These are phyloP conservation scores for Amoeboaphelidium protococcarum DNA, from an alignment of 371 early-diverging fungal species.

Conservation along the genomic window DNA sequence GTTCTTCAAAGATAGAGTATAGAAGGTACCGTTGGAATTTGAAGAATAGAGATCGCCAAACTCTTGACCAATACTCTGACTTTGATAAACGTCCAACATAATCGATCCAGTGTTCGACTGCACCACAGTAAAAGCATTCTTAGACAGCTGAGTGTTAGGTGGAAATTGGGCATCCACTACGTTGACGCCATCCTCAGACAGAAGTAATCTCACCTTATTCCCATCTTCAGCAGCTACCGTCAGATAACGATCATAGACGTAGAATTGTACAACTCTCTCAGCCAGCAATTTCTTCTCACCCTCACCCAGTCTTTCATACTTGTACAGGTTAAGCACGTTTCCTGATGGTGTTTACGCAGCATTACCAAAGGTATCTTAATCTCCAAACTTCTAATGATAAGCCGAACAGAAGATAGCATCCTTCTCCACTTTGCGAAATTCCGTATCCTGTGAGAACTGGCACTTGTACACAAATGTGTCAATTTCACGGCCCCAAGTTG, in stretches of 20 bases:
- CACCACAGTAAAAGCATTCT: slow-evolving; percentile 41
- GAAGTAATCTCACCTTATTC: not conserved
- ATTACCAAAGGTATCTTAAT: not conserved
- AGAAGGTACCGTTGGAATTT: slow-evolving; percentile 69
- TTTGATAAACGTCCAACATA: slow-evolving; percentile 28
- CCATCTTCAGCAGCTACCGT: not conserved
- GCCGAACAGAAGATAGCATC: not conserved
- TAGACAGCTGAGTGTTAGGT: slow-evolving; percentile 2
- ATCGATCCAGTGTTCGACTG: slow-evolving; percentile 36
- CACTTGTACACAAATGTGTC: not conserved
- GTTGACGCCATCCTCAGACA: not conserved
- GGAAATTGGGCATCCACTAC: not conserved
- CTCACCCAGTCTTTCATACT: not conserved
- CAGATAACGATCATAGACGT: not conserved
- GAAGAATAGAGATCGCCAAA: slow-evolving; percentile 51
- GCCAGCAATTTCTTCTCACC: not conserved
- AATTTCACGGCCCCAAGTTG: not conserved
- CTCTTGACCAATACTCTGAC: slow-evolving; percentile 7
- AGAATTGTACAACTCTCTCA: not conserved
- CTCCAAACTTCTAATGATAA: not conserved
- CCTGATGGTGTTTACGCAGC: not conserved
- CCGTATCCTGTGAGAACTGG: not conserved
- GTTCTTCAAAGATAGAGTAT: slow-evolving; percentile 38
- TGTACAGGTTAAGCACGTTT: not conserved
- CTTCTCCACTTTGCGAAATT: not conserved